Conservation (phyloP, 345 rosid genomes). For the Cardamine resedifolia region DNA sequence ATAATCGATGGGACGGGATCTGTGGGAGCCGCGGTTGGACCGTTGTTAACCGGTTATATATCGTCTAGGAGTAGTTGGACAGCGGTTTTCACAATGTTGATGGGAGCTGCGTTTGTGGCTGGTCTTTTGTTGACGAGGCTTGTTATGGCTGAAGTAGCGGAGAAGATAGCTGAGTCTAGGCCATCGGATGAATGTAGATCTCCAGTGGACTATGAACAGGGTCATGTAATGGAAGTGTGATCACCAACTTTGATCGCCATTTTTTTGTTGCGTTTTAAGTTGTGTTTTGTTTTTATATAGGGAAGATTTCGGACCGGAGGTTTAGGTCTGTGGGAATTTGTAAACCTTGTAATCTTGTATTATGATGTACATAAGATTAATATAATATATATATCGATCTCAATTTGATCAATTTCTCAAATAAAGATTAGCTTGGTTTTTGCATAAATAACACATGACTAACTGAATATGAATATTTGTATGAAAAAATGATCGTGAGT, state of each 20-base stretch:
- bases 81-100: conserved; percentile 86
- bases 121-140: conserved; percentile 80
- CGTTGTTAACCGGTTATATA: conserved; percentile 82
- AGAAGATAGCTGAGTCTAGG: conserved; percentile 57
- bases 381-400: conserved; percentile 4
- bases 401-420: conserved; percentile 5
- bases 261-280: conserved; percentile 27
- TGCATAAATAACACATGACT: background rate
- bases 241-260: conserved; percentile 23
- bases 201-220: conserved; percentile 23
- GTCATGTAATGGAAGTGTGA: conserved; percentile 34
- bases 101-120: conserved; percentile 81
- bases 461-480: background rate
- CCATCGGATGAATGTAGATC: conserved; percentile 32
- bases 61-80: conserved; percentile 79
- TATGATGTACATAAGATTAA: conserved; percentile 30
- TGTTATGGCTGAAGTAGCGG: conserved; percentile 72
- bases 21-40: conserved; percentile 96
- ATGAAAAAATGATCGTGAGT: too few species aligned
- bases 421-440: background rate
- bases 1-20: conserved; percentile 98
- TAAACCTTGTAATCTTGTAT: conserved; percentile 31
- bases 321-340: conserved; percentile 30
- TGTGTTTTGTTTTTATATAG: background rate
- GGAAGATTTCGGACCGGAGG: conserved; percentile 16